Evolutionary conservation across 805 yeast genomes (phyloP).

Genomic region (Priceomyces fermenticarens): DNA sequence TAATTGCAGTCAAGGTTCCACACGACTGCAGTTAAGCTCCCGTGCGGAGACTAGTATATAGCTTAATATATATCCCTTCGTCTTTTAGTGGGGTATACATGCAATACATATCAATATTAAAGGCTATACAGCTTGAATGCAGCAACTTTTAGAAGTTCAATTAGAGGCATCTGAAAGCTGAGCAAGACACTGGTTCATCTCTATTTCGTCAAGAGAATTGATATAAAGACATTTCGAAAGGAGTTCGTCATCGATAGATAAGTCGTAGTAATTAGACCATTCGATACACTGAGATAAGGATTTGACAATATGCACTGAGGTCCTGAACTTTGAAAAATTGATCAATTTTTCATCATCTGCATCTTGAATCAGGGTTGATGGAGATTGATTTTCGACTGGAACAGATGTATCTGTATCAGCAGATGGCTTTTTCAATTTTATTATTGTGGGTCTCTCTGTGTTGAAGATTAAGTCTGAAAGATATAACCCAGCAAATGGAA

Average conservation of each 20-base stretch:
- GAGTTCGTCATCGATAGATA: slow-evolving; percentile 57
- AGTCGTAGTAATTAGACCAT: slow-evolving; percentile 70
- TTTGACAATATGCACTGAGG: slow-evolving; percentile 73
- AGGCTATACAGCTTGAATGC: no score
- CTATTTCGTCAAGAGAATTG: slow-evolving; percentile 68
- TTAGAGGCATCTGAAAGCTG: neutral
- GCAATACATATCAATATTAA: no score
- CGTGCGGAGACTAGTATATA: no score
- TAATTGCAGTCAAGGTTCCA: no score
- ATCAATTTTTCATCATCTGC: slow-evolving; percentile 42
- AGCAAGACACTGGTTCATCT: slow-evolving; percentile 45
- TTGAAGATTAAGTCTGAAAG: slow-evolving; percentile 79
- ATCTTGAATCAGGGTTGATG: slow-evolving; percentile 10
- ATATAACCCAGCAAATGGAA: slow-evolving; percentile 88
- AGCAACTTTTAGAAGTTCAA: no score
- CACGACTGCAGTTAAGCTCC: no score
- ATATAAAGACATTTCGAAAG: slow-evolving; percentile 83
- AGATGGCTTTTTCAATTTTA: slow-evolving; percentile 12
- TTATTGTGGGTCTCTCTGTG: slow-evolving; percentile 55
- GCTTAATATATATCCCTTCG: no score
- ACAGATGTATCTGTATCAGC: slow-evolving; percentile 4
- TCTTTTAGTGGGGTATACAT: no score
- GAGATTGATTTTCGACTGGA: slow-evolving; percentile 3
- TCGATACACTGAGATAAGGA: slow-evolving; percentile 77
- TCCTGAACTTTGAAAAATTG: slow-evolving; percentile 75